Evolutionary conservation across 148 eudicot species (phyloP).

Genomic region (Persicaria maculosa): DNA sequence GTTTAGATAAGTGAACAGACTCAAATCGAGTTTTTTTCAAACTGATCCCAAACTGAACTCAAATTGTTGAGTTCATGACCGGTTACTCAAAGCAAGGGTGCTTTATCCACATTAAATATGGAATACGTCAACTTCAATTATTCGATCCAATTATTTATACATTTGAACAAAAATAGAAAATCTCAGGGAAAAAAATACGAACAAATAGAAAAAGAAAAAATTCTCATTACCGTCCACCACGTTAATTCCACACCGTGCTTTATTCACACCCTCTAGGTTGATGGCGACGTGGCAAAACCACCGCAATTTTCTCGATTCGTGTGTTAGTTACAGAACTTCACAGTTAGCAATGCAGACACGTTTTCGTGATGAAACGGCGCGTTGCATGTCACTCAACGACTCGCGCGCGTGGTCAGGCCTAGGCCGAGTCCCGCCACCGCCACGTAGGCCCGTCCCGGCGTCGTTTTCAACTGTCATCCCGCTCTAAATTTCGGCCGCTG

Average conservation of each 20-base stretch:
- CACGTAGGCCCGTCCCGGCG: background rate
- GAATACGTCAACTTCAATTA: background rate
- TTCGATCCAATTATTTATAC: background rate
- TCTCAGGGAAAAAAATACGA: background rate
- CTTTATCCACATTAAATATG: background rate
- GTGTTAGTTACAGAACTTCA: background rate
- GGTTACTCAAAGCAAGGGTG: too few species aligned
- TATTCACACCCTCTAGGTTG: background rate
- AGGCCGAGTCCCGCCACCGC: background rate
- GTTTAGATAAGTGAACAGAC: too few species aligned
- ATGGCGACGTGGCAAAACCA: background rate
- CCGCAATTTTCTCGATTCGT: background rate
- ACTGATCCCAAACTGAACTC: too few species aligned
- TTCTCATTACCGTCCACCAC: slow-evolving; percentile 2
- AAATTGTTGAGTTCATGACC: too few species aligned
- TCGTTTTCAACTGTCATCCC: too few species aligned
- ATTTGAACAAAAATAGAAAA: background rate
- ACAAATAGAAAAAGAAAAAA: background rate
- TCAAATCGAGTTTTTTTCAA: too few species aligned
- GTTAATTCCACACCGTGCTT: background rate
- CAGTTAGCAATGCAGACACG: background rate
- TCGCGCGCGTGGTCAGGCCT: background rate
- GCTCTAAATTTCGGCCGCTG: too few species aligned
- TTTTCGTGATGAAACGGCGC: background rate
- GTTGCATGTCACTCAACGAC: background rate